phyloP scores from a whole-genome alignment of 2,329 filamentous ascomycete genomes.

The Trichoderma citrinoviride region DNA sequence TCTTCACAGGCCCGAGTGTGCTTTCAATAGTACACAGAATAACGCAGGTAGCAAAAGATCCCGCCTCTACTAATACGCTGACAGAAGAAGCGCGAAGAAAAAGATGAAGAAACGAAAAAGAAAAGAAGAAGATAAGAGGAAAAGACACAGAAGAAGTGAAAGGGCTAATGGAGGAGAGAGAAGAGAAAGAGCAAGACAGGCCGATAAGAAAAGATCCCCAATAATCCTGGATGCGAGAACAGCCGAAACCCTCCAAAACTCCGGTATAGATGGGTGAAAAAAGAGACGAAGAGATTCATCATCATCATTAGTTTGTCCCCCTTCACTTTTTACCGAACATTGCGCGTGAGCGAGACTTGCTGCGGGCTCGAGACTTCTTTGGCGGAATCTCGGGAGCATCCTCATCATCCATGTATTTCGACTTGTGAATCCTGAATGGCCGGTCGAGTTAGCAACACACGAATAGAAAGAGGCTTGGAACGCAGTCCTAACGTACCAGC shows the following conservation, averaged over 20 bases:
- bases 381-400: slow-evolving; percentile 44
- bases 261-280: slow-evolving; percentile 33
- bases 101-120: not conserved
- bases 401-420: slow-evolving; percentile 76
- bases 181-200: not conserved
- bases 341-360: slow-evolving; percentile 72
- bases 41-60: slow-evolving; percentile 19
- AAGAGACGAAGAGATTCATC: slow-evolving; percentile 30
- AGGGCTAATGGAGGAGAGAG: not conserved
- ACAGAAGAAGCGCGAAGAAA: not conserved
- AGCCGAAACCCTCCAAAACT: slow-evolving; percentile 31
- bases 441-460: not conserved
- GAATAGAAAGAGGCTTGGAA: not conserved
- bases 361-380: slow-evolving; percentile 55
- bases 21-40: not conserved
- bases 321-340: slow-evolving; percentile 60
- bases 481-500: slow-evolving; percentile 66
- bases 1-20: not conserved
- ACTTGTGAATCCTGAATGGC: slow-evolving; percentile 80
- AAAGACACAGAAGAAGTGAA: not conserved
- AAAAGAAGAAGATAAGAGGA: not conserved
- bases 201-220: slow-evolving; percentile 7
- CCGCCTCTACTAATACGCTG: slow-evolving; percentile 25
- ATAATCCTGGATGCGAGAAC: slow-evolving; percentile 24
- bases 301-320: slow-evolving; percentile 27